Base-by-base conservation (phyloP, 352 stramenopile genomes). In the Pythium rishiriense region DNA sequence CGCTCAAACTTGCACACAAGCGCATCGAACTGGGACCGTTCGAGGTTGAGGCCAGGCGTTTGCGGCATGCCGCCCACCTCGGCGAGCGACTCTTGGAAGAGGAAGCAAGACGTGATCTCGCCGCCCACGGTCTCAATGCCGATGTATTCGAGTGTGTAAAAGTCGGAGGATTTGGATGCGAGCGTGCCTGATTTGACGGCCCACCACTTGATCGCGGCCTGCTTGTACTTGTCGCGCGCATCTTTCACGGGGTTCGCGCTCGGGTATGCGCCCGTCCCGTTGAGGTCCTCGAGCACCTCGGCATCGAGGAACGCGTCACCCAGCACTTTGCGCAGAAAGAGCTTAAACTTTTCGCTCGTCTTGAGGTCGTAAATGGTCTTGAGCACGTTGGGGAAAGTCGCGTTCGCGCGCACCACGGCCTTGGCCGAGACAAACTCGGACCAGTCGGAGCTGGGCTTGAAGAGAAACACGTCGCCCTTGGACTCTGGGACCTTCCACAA, bases 131-230 rank as follows among this genome's bases (percentile, higher is more conserved):
- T 87, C 66, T 93, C 87, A 51, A 94, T 91, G 11, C 87, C 87
- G 56, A 96, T 88, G 56, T 94, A 94, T 78, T 96, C 87, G 42
- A 96, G 69, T 12, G 93, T 81, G 69, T 94, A 93, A 63, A 93
- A 93, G 52, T 96, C 87, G 10, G 81, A 88, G 42, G 87, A 90
- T 51, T 96, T 96, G 71, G 68, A 89, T 37, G 75, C 83, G 15
- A 93, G 70, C 11, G 81, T 75, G 31, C 86, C 83, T 1, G 87
- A 96, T 66, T 93, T 93, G 66, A 93, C 85, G 22, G 87, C 85
- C 83, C 85, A 96, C 87, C 87, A 96, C 74, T 96, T 96, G 70
- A 96, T 93, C 29, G 85, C 72, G 3, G 85, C 83, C 53, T 93
- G 87, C 74, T 96, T 96, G 79, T 93, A 93, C 65, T 90, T 75